Conservation (phyloP, 192 early-diverging fungal genomes). For the Coemansia sp. region DNA sequence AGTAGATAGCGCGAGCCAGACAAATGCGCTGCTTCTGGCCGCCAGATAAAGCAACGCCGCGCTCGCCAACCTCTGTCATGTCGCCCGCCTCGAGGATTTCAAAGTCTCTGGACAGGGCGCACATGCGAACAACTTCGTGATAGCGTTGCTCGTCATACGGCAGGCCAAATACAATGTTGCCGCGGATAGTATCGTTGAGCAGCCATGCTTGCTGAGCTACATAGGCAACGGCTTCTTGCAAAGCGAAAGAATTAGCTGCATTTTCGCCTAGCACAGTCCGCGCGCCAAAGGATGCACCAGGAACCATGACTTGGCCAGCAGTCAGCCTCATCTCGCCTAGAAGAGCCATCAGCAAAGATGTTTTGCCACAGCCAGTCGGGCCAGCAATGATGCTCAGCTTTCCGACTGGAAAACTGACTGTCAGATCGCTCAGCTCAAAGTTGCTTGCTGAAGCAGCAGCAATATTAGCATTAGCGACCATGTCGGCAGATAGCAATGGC, state of each 20-base stretch:
- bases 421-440: slow-evolving; percentile 69
- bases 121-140: slow-evolving; percentile 75
- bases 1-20: slow-evolving; percentile 87
- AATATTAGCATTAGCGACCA: background rate
- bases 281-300: slow-evolving; percentile 65
- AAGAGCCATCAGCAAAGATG: slow-evolving; percentile 75
- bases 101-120: slow-evolving; percentile 82
- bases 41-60: slow-evolving; percentile 81
- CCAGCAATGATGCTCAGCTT: slow-evolving; percentile 82
- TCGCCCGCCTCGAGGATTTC: slow-evolving; percentile 86
- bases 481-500: slow-evolving; percentile 10
- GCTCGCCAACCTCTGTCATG: slow-evolving; percentile 90
- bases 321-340: slow-evolving; percentile 73
- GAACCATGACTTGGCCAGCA: slow-evolving; percentile 43
- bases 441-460: background rate
- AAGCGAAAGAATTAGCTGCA: slow-evolving; percentile 15
- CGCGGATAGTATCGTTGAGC: slow-evolving; percentile 72
- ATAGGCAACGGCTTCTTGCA: slow-evolving; percentile 69
- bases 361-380: slow-evolving; percentile 88
- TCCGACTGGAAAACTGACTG: slow-evolving; percentile 67
- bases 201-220: slow-evolving; percentile 82
- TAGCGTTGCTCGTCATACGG: slow-evolving; percentile 78
- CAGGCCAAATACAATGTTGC: slow-evolving; percentile 89
- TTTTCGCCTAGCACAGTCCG: slow-evolving; percentile 45
- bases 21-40: slow-evolving; percentile 87